Conservation (phyloP, 306 rosid species). For the Prosopis cineraria region DNA sequence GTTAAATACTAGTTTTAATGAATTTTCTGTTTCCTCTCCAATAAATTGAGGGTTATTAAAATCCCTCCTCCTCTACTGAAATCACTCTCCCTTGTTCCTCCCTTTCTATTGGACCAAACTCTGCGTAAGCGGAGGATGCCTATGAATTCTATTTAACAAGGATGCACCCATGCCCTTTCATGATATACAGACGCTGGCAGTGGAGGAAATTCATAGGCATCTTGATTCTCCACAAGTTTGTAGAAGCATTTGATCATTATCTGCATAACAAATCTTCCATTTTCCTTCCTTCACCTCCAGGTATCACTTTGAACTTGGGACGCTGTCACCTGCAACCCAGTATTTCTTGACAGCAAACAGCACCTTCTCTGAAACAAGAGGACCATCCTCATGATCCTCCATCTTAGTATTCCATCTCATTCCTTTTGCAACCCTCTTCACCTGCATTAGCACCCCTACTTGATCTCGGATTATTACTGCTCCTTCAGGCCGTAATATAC, state of each 20-base stretch:
- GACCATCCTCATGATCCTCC: constrained; percentile 89
- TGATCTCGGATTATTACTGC: constrained; percentile 78
- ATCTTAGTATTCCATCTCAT: constrained; percentile 79
- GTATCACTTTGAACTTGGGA: neutral
- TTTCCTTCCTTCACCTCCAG: neutral
- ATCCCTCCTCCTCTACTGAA: too few relatives aligned
- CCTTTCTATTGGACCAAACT: too few relatives aligned
- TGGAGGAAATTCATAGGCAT: too few relatives aligned
- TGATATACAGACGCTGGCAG: neutral
- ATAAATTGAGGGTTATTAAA: too few relatives aligned
- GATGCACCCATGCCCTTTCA: constrained; percentile 6
- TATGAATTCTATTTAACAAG: neutral
- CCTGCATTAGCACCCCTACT: constrained; percentile 50
- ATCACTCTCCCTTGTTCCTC: too few relatives aligned
- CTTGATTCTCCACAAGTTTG: neutral
- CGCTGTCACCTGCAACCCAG: constrained; percentile 71
- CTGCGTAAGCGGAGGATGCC: too few relatives aligned
- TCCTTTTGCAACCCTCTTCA: constrained; percentile 60
- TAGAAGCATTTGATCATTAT: neutral
- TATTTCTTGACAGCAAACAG: constrained; percentile 69
- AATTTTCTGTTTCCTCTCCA: too few relatives aligned
- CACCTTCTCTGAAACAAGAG: constrained; percentile 65
- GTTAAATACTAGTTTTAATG: too few relatives aligned
- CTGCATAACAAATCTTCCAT: constrained; percentile 18
- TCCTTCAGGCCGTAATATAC: constrained; percentile 82